Evolutionary conservation across 768 basidiomycete genomes (phyloP), one percentile per base, ranked within the genome.

Genomic region (Panellus pusillus): DNA sequence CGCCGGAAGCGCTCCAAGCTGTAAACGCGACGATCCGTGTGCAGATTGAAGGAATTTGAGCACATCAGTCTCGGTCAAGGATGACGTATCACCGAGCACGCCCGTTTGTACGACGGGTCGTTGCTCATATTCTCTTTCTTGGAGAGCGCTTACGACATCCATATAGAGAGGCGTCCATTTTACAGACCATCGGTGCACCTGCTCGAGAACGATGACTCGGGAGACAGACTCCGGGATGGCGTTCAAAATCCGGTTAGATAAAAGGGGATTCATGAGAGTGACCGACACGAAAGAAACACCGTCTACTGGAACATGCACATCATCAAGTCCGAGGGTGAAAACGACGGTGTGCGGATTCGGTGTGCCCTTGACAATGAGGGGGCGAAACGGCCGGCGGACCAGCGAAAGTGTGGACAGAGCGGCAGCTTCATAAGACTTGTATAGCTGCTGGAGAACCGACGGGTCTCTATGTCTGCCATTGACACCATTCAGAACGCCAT

Each of bases 131-230:
- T 79, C 75, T 42, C 77, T 76, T 40, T 81, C 74, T 58, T 93
- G 91, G 31, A 94, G 69, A 13, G 86, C 85, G 50, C 78, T 79
- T 43, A 90, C 79, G 20, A 93, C 74, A 31, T 95, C 93, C 46
- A 97, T 80, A 68, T 89, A 96, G 4, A 96, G 71, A 0, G 92
- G 89, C 1, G 89, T 86, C 89, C 90, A 95, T 68, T 91, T 91
- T 36, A 83, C 84, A n/a, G 80, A 78, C 81, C 88, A 91, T 59
- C 73, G 76, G 63, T 79, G 78, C 7, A 89, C 73, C 67, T 94
- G 92, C 65, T 96, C 94, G 11, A 95, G 78, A 15, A 95, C 86
- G 53, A 95, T 73, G 49, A 96, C 79, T 18, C 81, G 84, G 14
- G 77, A 79, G 27, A 79, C 80, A 2, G 84, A 83, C 1, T 72